phyloP scores from a whole-genome alignment of 805 yeast genomes.

The Metschnikowia chrysomelidarum region DNA sequence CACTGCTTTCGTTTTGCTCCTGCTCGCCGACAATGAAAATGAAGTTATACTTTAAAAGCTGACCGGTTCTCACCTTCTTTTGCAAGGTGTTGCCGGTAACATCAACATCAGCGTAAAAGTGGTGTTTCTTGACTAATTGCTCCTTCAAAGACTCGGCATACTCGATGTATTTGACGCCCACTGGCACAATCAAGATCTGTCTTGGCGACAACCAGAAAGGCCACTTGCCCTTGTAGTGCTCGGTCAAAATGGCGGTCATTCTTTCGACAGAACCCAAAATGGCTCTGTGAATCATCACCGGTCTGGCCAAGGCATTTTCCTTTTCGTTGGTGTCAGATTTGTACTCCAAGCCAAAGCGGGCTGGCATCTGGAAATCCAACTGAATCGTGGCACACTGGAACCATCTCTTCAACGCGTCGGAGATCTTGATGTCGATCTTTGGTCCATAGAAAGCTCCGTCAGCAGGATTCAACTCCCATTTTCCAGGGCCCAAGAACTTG shows the following conservation, averaged over 20 bases:
- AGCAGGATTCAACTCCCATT: constrained; percentile 94
- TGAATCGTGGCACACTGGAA: constrained; percentile 99
- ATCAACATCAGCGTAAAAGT: constrained; percentile 91
- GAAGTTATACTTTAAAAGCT: constrained; percentile 90
- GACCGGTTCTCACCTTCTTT: constrained; percentile 98
- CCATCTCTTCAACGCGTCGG: constrained; percentile 95
- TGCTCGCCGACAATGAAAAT: constrained; percentile 96
- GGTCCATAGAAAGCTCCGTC: constrained; percentile 98
- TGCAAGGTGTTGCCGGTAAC: constrained; percentile 93
- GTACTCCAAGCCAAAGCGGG: constrained; percentile 87
- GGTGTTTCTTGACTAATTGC: constrained; percentile 58
- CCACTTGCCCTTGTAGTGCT: constrained; percentile 99
- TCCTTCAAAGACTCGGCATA: constrained; percentile 84
- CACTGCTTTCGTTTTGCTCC: constrained; percentile 75
- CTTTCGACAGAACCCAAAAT: constrained; percentile 97
- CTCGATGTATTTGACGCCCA: constrained; percentile 88
- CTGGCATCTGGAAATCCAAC: constrained; percentile 97
- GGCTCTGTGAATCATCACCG: constrained; percentile 99
- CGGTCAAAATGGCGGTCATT: constrained; percentile 97
- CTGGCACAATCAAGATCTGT: constrained; percentile 94
- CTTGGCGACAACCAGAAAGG: constrained; percentile 99
- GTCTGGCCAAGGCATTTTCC: constrained; percentile 65
- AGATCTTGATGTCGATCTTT: constrained; percentile 93
- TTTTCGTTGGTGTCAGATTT: constrained; percentile 60
- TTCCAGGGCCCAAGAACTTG: constrained; percentile 70